Evolutionary conservation across 805 yeast genomes (phyloP).

Genomic region (Wickerhamomyces mucosus): DNA sequence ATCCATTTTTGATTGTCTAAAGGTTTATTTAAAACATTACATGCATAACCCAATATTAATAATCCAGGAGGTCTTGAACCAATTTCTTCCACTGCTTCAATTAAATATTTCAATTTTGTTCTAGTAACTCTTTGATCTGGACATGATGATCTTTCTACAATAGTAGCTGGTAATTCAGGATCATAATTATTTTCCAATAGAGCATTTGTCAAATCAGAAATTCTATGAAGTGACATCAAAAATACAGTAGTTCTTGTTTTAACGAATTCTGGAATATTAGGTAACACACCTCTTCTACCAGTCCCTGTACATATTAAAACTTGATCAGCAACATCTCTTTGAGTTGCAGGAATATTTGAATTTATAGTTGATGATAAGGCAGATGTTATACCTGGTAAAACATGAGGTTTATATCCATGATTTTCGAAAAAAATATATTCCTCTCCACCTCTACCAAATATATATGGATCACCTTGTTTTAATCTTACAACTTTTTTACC

Average conservation of each 20-base stretch:
- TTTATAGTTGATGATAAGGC: conserved; percentile 82
- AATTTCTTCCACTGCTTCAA: conserved; percentile 60
- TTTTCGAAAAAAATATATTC: conserved; percentile 61
- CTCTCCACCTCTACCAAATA: conserved; percentile 95
- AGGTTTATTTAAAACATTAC: conserved; percentile 34
- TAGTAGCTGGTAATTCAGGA: conserved; percentile 62
- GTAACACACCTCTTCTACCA: conserved; percentile 78
- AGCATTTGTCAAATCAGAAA: conserved; percentile 37
- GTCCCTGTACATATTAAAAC: conserved; percentile 92
- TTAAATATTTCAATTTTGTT: conserved; percentile 57
- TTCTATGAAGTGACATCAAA: conserved; percentile 82
- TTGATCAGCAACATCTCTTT: conserved; percentile 86
- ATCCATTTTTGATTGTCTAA: conserved; percentile 13
- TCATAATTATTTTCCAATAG: conserved; percentile 59
- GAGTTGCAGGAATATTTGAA: conserved; percentile 84
- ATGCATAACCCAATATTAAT: conserved; percentile 72
- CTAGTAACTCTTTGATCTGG: conserved; percentile 85
- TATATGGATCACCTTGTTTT: conserved; percentile 95
- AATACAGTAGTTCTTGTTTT: conserved; percentile 73
- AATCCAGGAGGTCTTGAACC: conserved; percentile 94
- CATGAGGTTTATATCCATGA: conserved; percentile 63
- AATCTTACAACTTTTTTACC: conserved; percentile 80
- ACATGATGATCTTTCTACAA: conserved; percentile 87
- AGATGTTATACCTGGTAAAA: conserved; percentile 83
- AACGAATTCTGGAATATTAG: conserved; percentile 67